These are phyloP conservation scores for Begonia peltatifolia DNA, from an alignment of 306 rosid genomes.

Conservation along the genomic window DNA sequence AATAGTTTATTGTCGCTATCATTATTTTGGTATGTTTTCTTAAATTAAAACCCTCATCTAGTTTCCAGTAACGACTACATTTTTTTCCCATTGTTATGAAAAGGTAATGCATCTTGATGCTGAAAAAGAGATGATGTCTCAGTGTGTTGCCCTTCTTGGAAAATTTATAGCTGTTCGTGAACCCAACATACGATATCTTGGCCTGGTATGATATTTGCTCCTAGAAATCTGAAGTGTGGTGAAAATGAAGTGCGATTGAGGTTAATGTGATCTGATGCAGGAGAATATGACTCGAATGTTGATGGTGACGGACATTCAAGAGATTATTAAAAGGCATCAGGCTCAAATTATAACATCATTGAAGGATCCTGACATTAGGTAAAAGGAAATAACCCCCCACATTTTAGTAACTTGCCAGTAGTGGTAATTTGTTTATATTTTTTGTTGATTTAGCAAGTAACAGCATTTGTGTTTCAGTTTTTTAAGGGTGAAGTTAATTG, in stretches of 20 bases:
- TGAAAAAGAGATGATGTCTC: slow-evolving; percentile 99
- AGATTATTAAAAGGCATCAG: slow-evolving; percentile 92
- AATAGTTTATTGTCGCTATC: too few species aligned
- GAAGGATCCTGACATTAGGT: slow-evolving; percentile 99
- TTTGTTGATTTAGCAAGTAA: too few species aligned
- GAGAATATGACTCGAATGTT: slow-evolving; percentile 98
- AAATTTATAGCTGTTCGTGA: slow-evolving; percentile 98
- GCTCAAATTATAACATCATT: slow-evolving; percentile 97
- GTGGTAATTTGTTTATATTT: background rate
- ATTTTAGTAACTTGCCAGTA: slow-evolving; percentile 12
- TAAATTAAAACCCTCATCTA: too few species aligned
- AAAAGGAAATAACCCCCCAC: slow-evolving; percentile 9
- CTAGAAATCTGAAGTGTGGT: background rate
- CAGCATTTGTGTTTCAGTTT: too few species aligned
- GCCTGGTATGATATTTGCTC: slow-evolving; percentile 50
- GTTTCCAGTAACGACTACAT: too few species aligned
- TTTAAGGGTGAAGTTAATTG: too few species aligned
- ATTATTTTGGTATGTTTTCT: too few species aligned
- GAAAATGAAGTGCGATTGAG: too few species aligned
- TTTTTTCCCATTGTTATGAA: background rate
- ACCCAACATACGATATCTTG: slow-evolving; percentile 97
- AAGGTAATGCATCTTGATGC: slow-evolving; percentile 99
- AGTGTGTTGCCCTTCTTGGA: slow-evolving; percentile 98
- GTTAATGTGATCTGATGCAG: slow-evolving; percentile 26
- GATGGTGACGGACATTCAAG: slow-evolving; percentile 98